Base-by-base conservation (phyloP, 140 eudicot genomes). In the Bidens hawaiensis region DNA sequence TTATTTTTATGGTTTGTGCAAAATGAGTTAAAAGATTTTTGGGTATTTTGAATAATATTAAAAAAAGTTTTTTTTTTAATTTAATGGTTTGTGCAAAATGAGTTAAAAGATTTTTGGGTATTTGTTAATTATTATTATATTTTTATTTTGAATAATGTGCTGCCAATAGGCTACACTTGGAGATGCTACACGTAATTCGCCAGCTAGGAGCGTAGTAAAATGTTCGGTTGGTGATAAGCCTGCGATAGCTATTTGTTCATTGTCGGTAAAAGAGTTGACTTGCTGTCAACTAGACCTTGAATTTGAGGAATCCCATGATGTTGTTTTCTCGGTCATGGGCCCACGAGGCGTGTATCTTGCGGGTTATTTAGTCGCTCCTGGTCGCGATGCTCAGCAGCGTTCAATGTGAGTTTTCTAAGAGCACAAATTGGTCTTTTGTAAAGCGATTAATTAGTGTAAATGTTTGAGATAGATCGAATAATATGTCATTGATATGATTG, bases 231-330 rank as follows among this genome's bases (percentile, higher is more conserved):
- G 79, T 22, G 64, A 56, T 60, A 67, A 66, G 28, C 54, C 69
- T 74, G 48, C 75, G 18, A 67, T 74, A 10, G 72, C 64, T 58
- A 66, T 74, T 17, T 67, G 79, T 34, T 68, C 74, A 9, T 58
- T 74, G 16, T 58, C 63, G 0, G 46, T 68, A 15, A 60, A 49
- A 56, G 68, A 74, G 61, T 22, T 58, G 54, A 50, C 62, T 47
- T 66, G 68, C 38, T 67, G 79, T 50, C 74, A 57, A 49, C 73
- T 74, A 28, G 79, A 74, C 14, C 74, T 74, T 10, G 79, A 74
- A 54, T 74, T 74, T 52, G 79, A 74, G 41, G 79, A 74, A 28
- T 22, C 38, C 12, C 56, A 49, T n/a, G 69, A 60, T 67, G 79
- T 74, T 30, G 50, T 74, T 58, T 74, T 74, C 33, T 66, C 74